Percentiles rank a stretch among this genome's conserved stretches.
Conservation (phyloP, 2,329 filamentous ascomycete genomes). For the Paracamarosporium sp. region DNA sequence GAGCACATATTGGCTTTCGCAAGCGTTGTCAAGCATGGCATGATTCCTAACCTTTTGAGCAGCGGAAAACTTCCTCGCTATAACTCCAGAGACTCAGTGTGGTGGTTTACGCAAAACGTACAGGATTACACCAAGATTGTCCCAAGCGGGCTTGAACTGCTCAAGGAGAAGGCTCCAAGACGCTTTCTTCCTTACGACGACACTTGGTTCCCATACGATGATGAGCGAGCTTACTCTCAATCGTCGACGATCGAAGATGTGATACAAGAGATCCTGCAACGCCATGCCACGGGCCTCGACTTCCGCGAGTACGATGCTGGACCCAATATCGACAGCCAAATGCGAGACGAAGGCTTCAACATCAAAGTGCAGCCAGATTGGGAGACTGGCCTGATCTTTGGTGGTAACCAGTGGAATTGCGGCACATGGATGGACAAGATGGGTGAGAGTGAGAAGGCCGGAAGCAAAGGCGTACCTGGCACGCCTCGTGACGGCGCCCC, state of each 20-base stretch:
- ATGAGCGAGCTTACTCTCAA: conserved; percentile 83
- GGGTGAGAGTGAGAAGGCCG: conserved; percentile 93
- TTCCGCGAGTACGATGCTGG: conserved; percentile 96
- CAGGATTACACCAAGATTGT: conserved; percentile 89
- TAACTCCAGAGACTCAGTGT: conserved; percentile 94
- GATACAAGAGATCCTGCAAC: conserved; percentile 90
- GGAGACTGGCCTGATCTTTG: conserved; percentile 88
- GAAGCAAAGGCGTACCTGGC: conserved; percentile 90
- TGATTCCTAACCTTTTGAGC: conserved; percentile 94
- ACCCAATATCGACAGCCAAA: conserved; percentile 85
- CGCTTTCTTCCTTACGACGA: conserved; percentile 96
- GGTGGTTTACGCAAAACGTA: conserved; percentile 97
- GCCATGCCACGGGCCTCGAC: conserved; percentile 87
- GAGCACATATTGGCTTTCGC: conserved; percentile 96
- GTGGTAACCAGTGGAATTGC: conserved; percentile 92
- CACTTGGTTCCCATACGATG: conserved; percentile 85
- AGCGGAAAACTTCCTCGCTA: conserved; percentile 87
- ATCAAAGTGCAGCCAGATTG: conserved; percentile 92
- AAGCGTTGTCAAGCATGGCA: conserved; percentile 95
- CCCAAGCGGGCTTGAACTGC: conserved; percentile 74
- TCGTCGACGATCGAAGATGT: conserved; percentile 86
- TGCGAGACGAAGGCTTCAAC: conserved; percentile 91
- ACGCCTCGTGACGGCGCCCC: conserved; percentile 97
- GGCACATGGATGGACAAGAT: conserved; percentile 99
- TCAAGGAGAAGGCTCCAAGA: conserved; percentile 79